Evolutionary conservation across 352 stramenopile genomes (phyloP), one percentile per base, ranked within the genome.

Genomic region (Achlya hypogyna): DNA sequence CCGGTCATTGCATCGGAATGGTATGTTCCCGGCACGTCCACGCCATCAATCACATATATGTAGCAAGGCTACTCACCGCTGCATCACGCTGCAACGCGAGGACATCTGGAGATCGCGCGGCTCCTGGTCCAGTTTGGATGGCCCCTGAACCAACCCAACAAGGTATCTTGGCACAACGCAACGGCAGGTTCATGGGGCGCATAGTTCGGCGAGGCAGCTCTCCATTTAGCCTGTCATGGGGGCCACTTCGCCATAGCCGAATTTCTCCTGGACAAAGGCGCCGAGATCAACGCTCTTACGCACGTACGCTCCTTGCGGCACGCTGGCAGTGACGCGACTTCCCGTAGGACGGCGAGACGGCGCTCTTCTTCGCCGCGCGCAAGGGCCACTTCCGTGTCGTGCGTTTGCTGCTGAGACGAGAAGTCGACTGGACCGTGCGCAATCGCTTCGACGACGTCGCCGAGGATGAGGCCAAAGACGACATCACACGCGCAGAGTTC

Each of bases 371-470:
- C 52, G 83, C 83, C 14, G 73, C 84, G 14, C 73, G 83, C 1
- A 92, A 91, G 63, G 74, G 76, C 28, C 77, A 88, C 31, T 76
- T 86, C 53, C 74, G 78, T 53, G 63, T 85, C 23, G 81, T 88
- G 42, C 75, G 82, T 3, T 62, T 91, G 22, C 71, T 93, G 5
- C 71, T 91, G 20, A 74, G 76, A 6, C 74, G 76, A n/a, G 86
- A 91, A 49, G 88, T 81, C 52, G 73, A 91, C 28, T 63, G 83
- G 43, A 40, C 23, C 5, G 58, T 68, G 10, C 65, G 70, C 56
- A 91, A 92, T 59, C 74, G 79, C 14, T 93, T 85, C 62, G 81
- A 81, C 0, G 86, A 94, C 47, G 31, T 80, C 0, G 82, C 84
- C 12, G 71, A 90, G 34, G 86, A 93, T 29, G 83, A 93, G 71